phyloP scores from a whole-genome alignment of 805 yeast species.

The Candida silvicultrix region DNA sequence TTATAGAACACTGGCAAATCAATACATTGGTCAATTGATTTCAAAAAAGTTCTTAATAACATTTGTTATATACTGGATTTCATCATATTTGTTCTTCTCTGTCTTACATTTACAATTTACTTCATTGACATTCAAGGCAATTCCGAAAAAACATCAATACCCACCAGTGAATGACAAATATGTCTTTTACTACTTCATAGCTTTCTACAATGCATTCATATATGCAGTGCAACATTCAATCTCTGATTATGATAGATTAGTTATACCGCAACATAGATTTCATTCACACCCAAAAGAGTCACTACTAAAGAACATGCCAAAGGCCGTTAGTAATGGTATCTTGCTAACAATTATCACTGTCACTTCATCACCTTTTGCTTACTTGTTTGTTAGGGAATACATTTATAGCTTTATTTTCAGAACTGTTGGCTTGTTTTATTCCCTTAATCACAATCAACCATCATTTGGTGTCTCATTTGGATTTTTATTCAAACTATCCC shows the following conservation, averaged over 20 bases:
- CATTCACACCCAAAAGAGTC: constrained; percentile 31
- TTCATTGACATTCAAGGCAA: constrained; percentile 17
- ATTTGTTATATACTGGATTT: constrained; percentile 16
- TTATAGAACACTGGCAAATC: constrained; percentile 24
- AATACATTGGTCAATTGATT: constrained; percentile 18
- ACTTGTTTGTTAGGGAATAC: constrained; percentile 32
- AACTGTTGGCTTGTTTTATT: constrained; percentile 26
- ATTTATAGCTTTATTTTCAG: constrained; percentile 33
- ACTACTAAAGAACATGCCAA: constrained; percentile 21
- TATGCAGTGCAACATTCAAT: constrained; percentile 47
- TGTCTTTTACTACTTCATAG: constrained; percentile 45
- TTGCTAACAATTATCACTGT: constrained; percentile 25
- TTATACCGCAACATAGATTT: constrained; percentile 33
- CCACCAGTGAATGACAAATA: constrained; percentile 36
- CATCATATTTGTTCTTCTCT: constrained; percentile 18
- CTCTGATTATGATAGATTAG: constrained; percentile 49
- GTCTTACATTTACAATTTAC: constrained; percentile 17
- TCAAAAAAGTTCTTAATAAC: constrained; percentile 19
- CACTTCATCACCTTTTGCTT: constrained; percentile 32
- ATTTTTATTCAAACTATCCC: constrained; percentile 25
- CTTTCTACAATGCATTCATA: constrained; percentile 31
- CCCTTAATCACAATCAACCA: constrained; percentile 36
- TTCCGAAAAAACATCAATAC: constrained; percentile 32
- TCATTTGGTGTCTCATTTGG: constrained; percentile 27
- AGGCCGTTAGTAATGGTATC: constrained; percentile 32